Conservation (phyloP, 208 protist genomes). For the Herpetomonas samuelpessoai region DNA sequence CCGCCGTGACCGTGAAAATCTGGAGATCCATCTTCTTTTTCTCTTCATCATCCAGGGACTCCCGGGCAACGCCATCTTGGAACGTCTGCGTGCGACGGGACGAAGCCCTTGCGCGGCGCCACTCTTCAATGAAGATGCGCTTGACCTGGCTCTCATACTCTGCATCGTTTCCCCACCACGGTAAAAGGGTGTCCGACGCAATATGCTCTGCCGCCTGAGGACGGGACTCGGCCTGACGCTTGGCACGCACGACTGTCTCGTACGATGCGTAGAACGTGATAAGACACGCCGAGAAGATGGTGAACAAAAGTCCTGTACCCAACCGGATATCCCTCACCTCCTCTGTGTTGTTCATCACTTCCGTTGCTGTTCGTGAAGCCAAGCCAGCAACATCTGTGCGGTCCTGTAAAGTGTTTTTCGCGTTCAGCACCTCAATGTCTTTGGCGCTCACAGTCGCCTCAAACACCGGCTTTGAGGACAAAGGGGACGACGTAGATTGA, state of each 20-base stretch:
- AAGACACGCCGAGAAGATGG: conserved; percentile 47
- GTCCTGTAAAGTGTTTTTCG: conserved; percentile 72
- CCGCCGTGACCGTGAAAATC: conserved; percentile 83
- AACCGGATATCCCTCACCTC: conserved; percentile 60
- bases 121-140: conserved; percentile 88
- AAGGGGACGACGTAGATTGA: not conserved
- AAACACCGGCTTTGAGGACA: conserved; percentile 11
- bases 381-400: conserved; percentile 71
- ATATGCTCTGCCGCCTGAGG: conserved; percentile 67
- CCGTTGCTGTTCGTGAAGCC: conserved; percentile 67
- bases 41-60: conserved; percentile 63
- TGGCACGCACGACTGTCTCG: conserved; percentile 48
- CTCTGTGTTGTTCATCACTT: conserved; percentile 86
- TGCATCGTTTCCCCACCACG: conserved; percentile 87
- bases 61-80: conserved; percentile 73
- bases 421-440: conserved; percentile 78
- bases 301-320: conserved; percentile 55
- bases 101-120: conserved; percentile 62
- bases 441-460: conserved; percentile 42
- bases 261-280: conserved; percentile 59
- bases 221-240: conserved; percentile 43
- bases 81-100: conserved; percentile 65
- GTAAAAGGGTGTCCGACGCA: conserved; percentile 78
- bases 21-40: conserved; percentile 83
- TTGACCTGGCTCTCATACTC: conserved; percentile 90